Evolutionary conservation across 305 asterid genomes (phyloP), one percentile per base, ranked within the genome.

Genomic region (Fraxinus ornus): DNA sequence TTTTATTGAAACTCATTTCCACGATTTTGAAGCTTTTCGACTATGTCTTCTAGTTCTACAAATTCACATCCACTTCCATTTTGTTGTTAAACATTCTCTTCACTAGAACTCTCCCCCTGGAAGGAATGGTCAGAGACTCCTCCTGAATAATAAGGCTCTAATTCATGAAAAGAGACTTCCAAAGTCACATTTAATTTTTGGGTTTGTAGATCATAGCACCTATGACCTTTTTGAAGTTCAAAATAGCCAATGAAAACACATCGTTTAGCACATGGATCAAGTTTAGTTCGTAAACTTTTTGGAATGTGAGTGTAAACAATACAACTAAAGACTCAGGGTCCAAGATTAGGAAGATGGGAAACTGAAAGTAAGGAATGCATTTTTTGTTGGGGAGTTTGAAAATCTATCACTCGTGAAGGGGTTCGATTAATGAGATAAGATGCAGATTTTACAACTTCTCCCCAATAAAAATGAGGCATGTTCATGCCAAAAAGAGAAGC

Each of bases 161-260:
- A 30, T 64, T 76, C 77, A 60, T 24, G 55, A 32, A 64, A 76
- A 47, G 52, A 76, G 32, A 22, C 77, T 64, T 82, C 84, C 13
- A 62, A 3, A 3, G 81, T 12, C 3, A 64, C 36, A 26, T 76
- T 55, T 2, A 77, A 13, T 1, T 41, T 82, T 1, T 26, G 10
- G 1, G 72, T 24, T 12, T 4, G 35, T 7, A 72, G 80, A 19
- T 72, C 57, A 79, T 79, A 83, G 24, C 78, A 79, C 7, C n/a
- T 7, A 12, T 74, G 74, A 2, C 83, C 80, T 64, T 79, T 83
- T 64, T 75, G 62, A 44, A 75, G 39, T 7, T 68, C 4, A 0
- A 36, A 64, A 66, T 80, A 79, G 1, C 81, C 86, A 5, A 84
- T 13, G 68, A 76, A 66, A 17, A 44, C 44, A 75, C 78, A 75